Base-by-base conservation (phyloP, 2,329 filamentous ascomycete genomes). In the Talaromyces marneffei region DNA sequence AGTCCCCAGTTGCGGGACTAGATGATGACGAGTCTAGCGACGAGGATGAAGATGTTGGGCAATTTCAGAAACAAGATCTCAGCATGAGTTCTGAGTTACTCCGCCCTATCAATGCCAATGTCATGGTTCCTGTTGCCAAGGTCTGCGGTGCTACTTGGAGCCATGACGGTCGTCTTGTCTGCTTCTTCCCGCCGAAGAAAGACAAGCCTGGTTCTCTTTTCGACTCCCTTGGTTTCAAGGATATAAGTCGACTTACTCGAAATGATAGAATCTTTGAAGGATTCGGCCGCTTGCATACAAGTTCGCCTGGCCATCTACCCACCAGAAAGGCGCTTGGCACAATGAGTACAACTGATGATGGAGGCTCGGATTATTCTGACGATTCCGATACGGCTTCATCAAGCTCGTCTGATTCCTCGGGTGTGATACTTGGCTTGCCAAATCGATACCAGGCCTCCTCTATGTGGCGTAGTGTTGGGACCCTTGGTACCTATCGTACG, bases 21-120 rank as follows among this genome's bases (percentile, higher is more conserved):
- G 78, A 75, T 31, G 89, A 90, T 61, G 91, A 94, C 65, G 93
- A 90, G 66, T 97, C 91, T 2, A 95, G 90, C 68, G 88, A 91
- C 64, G 88, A 91, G 63, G 90, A 92, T 65, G 90, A 92, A 61
- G 75, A 78, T 62, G 71, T 79, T 59, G 74, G 75, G 16, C 64
- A 76, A 69, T 72, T 72, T 61, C 74, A 77, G 59, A 75, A 72
- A 23, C 75, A 79, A 60, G 76, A 78, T 42, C 66, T 81, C 57
- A 78, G 78, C 27, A 74, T 77, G 71, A 79, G 80, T 63, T 80
- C 82, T 61, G 82, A 82, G 61, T 72, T 81, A 20, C 77, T 85
- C 64, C 78, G 79, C 52, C 77, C 79, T 9, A 76, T 82, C 27
- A 83, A 83, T 81, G 72, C 85, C 76, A 86, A 86, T 70, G 80